Conservation (phyloP, 2,329 filamentous ascomycete genomes). For the Exophiala bonariae region DNA sequence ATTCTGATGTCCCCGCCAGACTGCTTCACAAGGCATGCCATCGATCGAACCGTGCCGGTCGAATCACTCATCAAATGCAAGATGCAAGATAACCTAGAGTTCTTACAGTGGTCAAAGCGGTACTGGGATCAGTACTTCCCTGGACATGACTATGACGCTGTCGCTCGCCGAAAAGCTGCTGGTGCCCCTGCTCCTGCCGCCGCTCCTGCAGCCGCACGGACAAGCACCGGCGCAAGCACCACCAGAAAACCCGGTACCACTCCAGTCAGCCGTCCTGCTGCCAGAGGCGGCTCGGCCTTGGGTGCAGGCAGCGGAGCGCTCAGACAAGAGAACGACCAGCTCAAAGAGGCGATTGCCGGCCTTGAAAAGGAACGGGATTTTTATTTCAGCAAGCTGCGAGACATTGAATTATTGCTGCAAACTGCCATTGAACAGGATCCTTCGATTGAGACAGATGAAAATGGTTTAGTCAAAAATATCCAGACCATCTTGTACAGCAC, state of each 20-base stretch:
- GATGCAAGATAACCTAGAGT: conserved; percentile 99
- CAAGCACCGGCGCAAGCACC: conserved; percentile 46
- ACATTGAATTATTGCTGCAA: conserved; percentile 94
- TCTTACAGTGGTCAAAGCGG: conserved; percentile 92
- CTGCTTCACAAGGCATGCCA: conserved; percentile 77
- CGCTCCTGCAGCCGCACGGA: conserved; percentile 49
- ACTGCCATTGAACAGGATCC: conserved; percentile 90
- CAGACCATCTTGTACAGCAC: conserved; percentile 97
- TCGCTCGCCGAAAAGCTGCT: conserved; percentile 77
- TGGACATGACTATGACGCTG: conserved; percentile 93
- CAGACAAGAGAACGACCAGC: conserved; percentile 78
- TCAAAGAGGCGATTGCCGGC: conserved; percentile 94
- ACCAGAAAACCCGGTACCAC: conserved; percentile 62
- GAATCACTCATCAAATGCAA: conserved; percentile 93
- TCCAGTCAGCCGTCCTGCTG: conserved; percentile 39
- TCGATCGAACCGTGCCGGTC: conserved; percentile 89
- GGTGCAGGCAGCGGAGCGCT: conserved; percentile 51
- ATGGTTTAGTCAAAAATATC: conserved; percentile 89
- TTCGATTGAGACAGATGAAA: conserved; percentile 90
- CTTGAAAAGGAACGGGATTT: conserved; percentile 97
- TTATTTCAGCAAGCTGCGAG: conserved; percentile 97
- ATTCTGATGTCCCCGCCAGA: conserved; percentile 44
- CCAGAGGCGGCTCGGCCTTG: conserved; percentile 33
- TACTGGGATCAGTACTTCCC: conserved; percentile 99
- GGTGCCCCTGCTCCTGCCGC: conserved; percentile 56